Base-by-base conservation (phyloP, 2,329 filamentous ascomycete genomes). In the Paracoccidioides brasiliensis region DNA sequence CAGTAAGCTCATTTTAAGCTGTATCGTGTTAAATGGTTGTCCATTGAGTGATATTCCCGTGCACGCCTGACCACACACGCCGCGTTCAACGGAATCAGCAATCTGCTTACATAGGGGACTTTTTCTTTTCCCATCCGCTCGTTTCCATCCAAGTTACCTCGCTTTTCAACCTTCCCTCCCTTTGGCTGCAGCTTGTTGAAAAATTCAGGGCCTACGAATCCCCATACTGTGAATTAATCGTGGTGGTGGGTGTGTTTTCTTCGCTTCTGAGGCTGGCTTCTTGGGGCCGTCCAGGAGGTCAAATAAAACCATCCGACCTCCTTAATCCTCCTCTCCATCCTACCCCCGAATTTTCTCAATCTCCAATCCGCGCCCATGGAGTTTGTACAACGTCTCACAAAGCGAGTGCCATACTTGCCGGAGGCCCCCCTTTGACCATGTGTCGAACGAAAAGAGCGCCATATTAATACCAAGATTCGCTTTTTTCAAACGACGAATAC, bases 401-500 rank as follows among this genome's bases (percentile, higher is more conserved):
- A 79, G 71, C 72, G 75, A 64, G 66, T 79, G 59, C 76, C 77
- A 54, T 71, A 73, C 22, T 56, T 58, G 59, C 69, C 72, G 56
- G 70, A 70, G 57, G 65, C 75, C 55, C 73, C 76, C 66, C 35
- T 59, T 76, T 52, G 76, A 77, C 59, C 75, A 77, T 60, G 67
- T 63, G 52, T 71, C 74, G 60, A 64, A 70, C 61, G 72, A 72
- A 63, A 70, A 77, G 67, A 67, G 69, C 57, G 63, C 64, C 60
- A 63, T 62, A 22, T 22, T 22, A 54, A 62, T 67, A 53, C 74
- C 80, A 15, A 76, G 77, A 64, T 76, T 94, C 65, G 85, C 86
- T 59, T 94, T 96, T 71, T 88, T 97, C 70, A 80, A 84, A 64
- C 82, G 88, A 67, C 88, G 91, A 53, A 81, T 98, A 76, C 84